phyloP scores from a whole-genome alignment of 179 eudicot genomes.

The Patellifolia procumbens region DNA sequence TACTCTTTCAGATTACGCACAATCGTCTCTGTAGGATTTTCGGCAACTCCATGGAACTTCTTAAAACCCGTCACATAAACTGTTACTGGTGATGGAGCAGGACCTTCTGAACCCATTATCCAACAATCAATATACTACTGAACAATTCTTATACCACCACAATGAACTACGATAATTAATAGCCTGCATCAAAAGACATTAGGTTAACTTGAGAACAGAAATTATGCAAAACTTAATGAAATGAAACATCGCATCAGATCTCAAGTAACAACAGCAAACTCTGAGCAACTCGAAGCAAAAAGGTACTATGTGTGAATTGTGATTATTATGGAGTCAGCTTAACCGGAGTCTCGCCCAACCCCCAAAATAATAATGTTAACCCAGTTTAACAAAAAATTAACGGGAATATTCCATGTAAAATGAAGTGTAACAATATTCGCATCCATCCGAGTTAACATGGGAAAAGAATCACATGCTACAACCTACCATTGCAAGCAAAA shows the following conservation, averaged over 20 bases:
- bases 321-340: too few species aligned
- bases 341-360: too few species aligned
- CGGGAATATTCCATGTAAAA: constrained; percentile 1
- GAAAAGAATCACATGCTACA: not conserved
- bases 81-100: constrained; percentile 66
- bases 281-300: not conserved
- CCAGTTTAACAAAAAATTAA: not conserved
- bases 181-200: constrained; percentile 23
- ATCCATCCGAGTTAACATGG: constrained; percentile 5
- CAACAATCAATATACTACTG: constrained; percentile 27
- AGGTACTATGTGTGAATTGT: too few species aligned
- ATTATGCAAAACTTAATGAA: not conserved
- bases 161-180: constrained; percentile 1
- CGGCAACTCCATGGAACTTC: constrained; percentile 93
- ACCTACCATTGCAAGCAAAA: not conserved
- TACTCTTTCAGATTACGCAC: constrained; percentile 61
- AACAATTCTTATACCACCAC: constrained; percentile 15
- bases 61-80: constrained; percentile 93
- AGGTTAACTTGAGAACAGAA: constrained; percentile 8
- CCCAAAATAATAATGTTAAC: not conserved
- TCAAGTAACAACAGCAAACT: constrained; percentile 3
- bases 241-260: not conserved
- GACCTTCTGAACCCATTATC: constrained; percentile 96
- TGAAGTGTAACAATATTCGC: not conserved
- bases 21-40: constrained; percentile 90